phyloP scores from a whole-genome alignment of 805 yeast genomes.

The Kodamaea kaohsiungensis region DNA sequence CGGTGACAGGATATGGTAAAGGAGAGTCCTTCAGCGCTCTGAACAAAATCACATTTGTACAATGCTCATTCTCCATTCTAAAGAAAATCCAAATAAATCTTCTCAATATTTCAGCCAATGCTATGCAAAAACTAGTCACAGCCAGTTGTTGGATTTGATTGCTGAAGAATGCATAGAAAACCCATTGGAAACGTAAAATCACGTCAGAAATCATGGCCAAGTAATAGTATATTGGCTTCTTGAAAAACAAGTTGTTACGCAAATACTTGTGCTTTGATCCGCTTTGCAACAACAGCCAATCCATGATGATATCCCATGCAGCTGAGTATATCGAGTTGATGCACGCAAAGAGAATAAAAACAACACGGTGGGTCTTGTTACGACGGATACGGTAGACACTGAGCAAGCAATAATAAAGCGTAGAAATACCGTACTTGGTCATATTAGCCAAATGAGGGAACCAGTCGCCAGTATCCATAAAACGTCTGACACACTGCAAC shows the following conservation, averaged over 20 bases:
- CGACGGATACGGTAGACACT: conserved; percentile 74
- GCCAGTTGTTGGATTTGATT: conserved; percentile 84
- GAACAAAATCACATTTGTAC: conserved; percentile 80
- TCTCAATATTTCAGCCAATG: conserved; percentile 77
- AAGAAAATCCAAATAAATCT: conserved; percentile 88
- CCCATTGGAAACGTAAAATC: conserved; percentile 84
- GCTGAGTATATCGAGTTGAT: conserved; percentile 70
- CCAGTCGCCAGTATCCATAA: conserved; percentile 89
- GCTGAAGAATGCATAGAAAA: conserved; percentile 80
- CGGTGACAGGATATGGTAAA: conserved; percentile 65
- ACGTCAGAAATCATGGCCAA: conserved; percentile 73
- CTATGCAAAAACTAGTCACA: conserved; percentile 78
- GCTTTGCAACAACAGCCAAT: conserved; percentile 85
- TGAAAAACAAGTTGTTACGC: conserved; percentile 70
- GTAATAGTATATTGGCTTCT: conserved; percentile 62
- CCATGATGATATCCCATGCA: conserved; percentile 92
- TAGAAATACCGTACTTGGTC: conserved; percentile 68
- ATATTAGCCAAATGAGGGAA: conserved; percentile 95
- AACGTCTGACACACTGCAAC: conserved; percentile 89
- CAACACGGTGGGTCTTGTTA: conserved; percentile 43
- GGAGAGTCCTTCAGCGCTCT: conserved; percentile 88
- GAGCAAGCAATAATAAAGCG: conserved; percentile 67
- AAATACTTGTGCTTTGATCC: conserved; percentile 57
- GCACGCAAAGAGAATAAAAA: conserved; percentile 72
- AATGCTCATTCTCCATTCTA: conserved; percentile 96